These are phyloP conservation scores for Salmacisia buchloeana DNA, from an alignment of 1,284 basidiomycete genomes.

Conservation along the genomic window DNA sequence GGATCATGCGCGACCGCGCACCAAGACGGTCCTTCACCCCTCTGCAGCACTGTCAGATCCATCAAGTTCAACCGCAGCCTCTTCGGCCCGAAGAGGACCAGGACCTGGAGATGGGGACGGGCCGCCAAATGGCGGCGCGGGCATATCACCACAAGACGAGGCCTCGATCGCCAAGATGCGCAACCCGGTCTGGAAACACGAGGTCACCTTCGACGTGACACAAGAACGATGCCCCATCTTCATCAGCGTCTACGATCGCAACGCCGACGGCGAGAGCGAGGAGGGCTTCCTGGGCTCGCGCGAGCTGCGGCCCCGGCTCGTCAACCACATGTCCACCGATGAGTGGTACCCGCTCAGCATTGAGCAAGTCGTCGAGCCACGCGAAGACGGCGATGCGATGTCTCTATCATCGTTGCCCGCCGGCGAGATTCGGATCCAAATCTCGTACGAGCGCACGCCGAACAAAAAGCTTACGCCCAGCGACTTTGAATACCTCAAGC, in stretches of 20 bases:
- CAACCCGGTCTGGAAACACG: slow-evolving; percentile 98
- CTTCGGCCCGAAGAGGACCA: neutral
- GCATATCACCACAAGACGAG: neutral
- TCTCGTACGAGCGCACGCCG: slow-evolving; percentile 68
- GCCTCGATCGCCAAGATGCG: slow-evolving; percentile 54
- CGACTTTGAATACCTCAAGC: slow-evolving; percentile 97
- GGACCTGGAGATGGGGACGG: neutral
- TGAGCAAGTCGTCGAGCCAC: neutral
- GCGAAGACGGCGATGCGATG: slow-evolving; percentile 15
- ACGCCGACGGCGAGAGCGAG: slow-evolving; percentile 58
- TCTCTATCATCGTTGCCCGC: slow-evolving; percentile 16
- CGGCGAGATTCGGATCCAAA: slow-evolving; percentile 90
- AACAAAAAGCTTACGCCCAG: slow-evolving; percentile 47
- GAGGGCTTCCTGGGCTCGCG: slow-evolving; percentile 84
- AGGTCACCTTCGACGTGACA: slow-evolving; percentile 89
- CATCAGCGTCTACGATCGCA: slow-evolving; percentile 88
- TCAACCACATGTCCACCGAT: slow-evolving; percentile 89
- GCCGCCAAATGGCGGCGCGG: slow-evolving; percentile 3
- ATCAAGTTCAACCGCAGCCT: neutral
- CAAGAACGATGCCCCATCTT: slow-evolving; percentile 77
- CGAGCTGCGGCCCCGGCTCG: slow-evolving; percentile 80
- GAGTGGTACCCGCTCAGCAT: slow-evolving; percentile 83
- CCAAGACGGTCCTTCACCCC: slow-evolving; percentile 20
- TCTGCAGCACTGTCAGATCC: slow-evolving; percentile 16
- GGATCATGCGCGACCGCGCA: slow-evolving; percentile 58